Percentiles rank a stretch among this genome's conserved stretches.
These are phyloP conservation scores for Candida nitratophila DNA, from an alignment of 805 yeast genomes.

Conservation along the genomic window DNA sequence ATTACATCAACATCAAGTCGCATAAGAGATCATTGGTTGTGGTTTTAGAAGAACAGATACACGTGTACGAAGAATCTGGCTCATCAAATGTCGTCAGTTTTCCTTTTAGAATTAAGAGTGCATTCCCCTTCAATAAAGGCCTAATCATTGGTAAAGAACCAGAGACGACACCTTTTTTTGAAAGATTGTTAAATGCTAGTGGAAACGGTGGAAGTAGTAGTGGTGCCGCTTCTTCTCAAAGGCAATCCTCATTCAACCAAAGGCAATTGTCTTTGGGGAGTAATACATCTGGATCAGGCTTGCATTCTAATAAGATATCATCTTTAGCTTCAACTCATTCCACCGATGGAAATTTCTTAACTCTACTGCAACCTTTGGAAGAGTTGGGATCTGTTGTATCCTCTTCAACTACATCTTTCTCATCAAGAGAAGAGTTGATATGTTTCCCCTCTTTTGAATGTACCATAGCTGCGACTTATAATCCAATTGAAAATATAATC, in stretches of 20 bases:
- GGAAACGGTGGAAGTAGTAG: neutral
- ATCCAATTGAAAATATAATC: conserved; percentile 36
- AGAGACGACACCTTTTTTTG: conserved; percentile 8
- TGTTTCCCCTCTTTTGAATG: conserved; percentile 42
- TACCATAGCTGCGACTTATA: conserved; percentile 50
- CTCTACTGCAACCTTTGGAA: conserved; percentile 66
- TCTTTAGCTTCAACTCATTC: neutral
- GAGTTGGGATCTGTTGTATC: conserved; percentile 70
- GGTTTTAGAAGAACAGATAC: conserved; percentile 50
- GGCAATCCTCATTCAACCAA: neutral
- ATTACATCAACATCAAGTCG: neutral
- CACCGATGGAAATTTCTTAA: conserved; percentile 39
- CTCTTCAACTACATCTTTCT: conserved; percentile 59
- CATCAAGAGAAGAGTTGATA: conserved; percentile 49
- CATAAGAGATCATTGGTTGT: conserved; percentile 44
- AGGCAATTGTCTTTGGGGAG: neutral
- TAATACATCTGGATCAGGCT: neutral
- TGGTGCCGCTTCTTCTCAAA: neutral
- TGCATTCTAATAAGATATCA: neutral
- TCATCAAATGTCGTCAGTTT: conserved; percentile 52
- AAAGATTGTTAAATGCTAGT: neutral
- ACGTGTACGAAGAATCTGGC: conserved; percentile 58
- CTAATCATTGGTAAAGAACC: conserved; percentile 32
- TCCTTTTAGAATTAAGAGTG: conserved; percentile 59
- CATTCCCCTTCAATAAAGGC: conserved; percentile 63